A percentile compares a stretch with the other conserved stretches of the same genome.
phyloP scores from a whole-genome alignment of 1,139 yeast species.

The Zygosaccharomyces pseudobailii region DNA sequence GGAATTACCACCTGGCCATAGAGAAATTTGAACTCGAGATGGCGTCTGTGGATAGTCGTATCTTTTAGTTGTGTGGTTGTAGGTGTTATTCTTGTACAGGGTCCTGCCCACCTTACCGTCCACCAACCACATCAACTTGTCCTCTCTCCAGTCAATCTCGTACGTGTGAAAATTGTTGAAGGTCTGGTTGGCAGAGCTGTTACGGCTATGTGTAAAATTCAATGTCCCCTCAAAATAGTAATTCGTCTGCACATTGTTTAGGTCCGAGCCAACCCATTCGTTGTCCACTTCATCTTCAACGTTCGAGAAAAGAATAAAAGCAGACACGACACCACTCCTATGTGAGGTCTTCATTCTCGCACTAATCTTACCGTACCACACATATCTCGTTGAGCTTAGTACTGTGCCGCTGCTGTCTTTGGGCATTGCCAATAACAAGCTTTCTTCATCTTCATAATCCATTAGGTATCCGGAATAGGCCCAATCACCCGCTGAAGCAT shows the following conservation, averaged over 20 bases:
- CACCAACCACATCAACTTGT: conserved; percentile 63
- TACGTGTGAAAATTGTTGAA: conserved; percentile 69
- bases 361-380: conserved; percentile 83
- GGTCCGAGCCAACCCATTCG: conserved; percentile 76
- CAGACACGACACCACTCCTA: conserved; percentile 75
- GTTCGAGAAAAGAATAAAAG: conserved; percentile 79
- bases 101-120: conserved; percentile 72
- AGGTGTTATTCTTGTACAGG: conserved; percentile 59
- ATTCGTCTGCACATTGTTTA: conserved; percentile 65
- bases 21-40: conserved; percentile 71
- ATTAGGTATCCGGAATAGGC: conserved; percentile 63
- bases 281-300: conserved; percentile 88
- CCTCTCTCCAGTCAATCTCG: conserved; percentile 80
- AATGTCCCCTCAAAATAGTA: conserved; percentile 61
- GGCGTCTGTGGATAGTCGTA: conserved; percentile 88
- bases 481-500: conserved; percentile 66
- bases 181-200: conserved; percentile 48
- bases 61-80: conserved; percentile 53
- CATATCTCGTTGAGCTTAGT: conserved; percentile 67
- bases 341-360: conserved; percentile 70
- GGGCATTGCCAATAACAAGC: conserved; percentile 70
- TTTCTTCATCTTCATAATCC: conserved; percentile 48
- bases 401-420: conserved; percentile 74
- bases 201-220: conserved; percentile 58
- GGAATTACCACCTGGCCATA: conserved; percentile 89